Evolutionary conservation across 768 basidiomycete species (phyloP), one percentile per base, ranked within the genome.

Genomic region (Leccinum variicolor): DNA sequence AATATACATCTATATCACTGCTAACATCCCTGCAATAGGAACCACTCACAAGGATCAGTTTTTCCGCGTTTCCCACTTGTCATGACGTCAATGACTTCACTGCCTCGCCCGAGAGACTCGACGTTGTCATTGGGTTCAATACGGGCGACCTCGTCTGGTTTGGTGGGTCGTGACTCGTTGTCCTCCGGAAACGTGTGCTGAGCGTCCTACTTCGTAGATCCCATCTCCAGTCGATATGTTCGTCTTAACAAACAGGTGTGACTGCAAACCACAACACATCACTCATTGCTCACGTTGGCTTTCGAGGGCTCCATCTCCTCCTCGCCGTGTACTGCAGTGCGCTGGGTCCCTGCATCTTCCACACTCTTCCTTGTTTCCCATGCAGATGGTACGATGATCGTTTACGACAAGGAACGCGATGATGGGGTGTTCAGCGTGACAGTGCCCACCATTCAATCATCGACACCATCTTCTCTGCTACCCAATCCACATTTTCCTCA

Each of bases 111-210:
- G 87, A 93, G 43, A 84, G 85, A 46, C 74, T 98, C 33, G 95
- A 98, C 65, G 79, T 97, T 6, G 82, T 98, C 57, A 89, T 98
- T 65, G 97, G 96, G 6, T 98, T 97, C 69, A 81, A 78, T 60
- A 91, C 94, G 0, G 97, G 97, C n/a, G 97, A 99, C 75, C 77
- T 99, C 36, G 75, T 98, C 50, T 98, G 97, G 97, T 79, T 98
- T 55, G 95, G 95, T 90, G 61, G 62, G 81, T 66, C n/a, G 14
- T 41, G 31, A 17, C 14, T 39, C 50, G 13, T 25, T 50, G 50
- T 70, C 45, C n/a, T 19, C 31, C 15, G 14, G 14, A 21, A 15
- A 51, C 26, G 23, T 57, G 8, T 54, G 28, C 47, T 64, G 36
- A 57, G 57, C 57, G 25, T 39, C 31, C 28, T 29, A 36, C 21